Conservation (phyloP, 2,329 filamentous ascomycete species). For the Claviceps sp. region DNA sequence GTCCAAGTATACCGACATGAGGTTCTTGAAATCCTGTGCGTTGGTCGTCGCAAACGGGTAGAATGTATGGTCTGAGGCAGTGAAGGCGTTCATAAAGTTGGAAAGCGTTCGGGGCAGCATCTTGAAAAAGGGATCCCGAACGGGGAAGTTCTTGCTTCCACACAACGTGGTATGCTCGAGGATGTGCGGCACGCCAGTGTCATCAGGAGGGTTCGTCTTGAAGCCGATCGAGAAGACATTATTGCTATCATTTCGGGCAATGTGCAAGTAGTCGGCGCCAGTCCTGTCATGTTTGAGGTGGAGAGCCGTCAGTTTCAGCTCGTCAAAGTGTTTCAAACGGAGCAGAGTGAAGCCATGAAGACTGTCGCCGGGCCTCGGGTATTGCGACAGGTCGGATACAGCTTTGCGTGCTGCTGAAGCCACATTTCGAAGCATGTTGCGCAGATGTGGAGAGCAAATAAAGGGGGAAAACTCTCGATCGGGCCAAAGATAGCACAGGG, state of each 20-base stretch:
- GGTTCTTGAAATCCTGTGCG: conserved; percentile 83
- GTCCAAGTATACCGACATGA: conserved; percentile 94
- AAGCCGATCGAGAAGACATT: conserved; percentile 99
- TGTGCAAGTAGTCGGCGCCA: conserved; percentile 87
- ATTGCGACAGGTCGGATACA: conserved; percentile 61
- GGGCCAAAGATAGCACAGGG: neutral
- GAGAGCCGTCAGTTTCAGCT: conserved; percentile 82
- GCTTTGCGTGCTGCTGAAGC: conserved; percentile 43
- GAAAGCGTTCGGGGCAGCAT: conserved; percentile 97
- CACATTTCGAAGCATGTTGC: conserved; percentile 38
- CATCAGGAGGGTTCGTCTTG: conserved; percentile 96
- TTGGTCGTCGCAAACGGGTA: conserved; percentile 98
- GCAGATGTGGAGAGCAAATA: neutral
- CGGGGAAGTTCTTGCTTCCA: conserved; percentile 90
- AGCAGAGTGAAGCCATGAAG: conserved; percentile 88
- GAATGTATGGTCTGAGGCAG: conserved; percentile 87
- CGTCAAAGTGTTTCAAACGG: conserved; percentile 80
- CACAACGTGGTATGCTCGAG: conserved; percentile 95
- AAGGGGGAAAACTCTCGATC: neutral
- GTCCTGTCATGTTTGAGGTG: conserved; percentile 91
- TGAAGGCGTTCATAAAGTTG: conserved; percentile 99
- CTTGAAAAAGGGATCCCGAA: conserved; percentile 98
- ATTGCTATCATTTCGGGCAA: conserved; percentile 89
- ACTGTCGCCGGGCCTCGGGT: conserved; percentile 69
- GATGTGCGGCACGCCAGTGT: conserved; percentile 92